Evolutionary conservation across 768 basidiomycete species (phyloP), one percentile per base, ranked within the genome.

Genomic region (Pleurotus citrinopileatus): DNA sequence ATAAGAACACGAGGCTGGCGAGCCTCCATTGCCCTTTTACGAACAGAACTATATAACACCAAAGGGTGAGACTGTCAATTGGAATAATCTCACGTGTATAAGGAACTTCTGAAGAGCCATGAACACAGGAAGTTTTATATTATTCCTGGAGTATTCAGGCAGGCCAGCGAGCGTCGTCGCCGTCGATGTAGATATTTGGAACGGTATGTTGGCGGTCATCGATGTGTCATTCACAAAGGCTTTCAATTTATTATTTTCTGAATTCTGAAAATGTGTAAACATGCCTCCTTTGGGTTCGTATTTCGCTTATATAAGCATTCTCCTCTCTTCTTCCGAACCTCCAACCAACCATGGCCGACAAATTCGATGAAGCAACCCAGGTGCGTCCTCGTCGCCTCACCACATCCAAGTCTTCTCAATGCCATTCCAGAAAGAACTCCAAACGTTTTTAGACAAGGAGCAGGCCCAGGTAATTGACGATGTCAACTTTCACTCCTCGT

Each of bases 351-450:
- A 81, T 81, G 77, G 67, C 76, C 51, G 82, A 73, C 53, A 78
- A 84, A 66, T 87, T 92, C 56, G 89, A 93, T 73, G 84, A 89
- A 54, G 77, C 83, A n/a, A 84, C 89, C 22, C 85, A 88, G 73
- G 90, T 87, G 48, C 52, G 71, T 59, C 4, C 36, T 36, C 43
- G 48, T 54, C 22, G n/a, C 34, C 55, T 46, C 25, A 55, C 12
- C 26, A 29, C 13, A 10, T 48, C 12, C 19, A 25, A 10, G 32
- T 19, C 12, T 23, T 15, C 29, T 36, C 28, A 44, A 22, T 48
- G 20, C 17, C 29, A 46, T 43, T 55, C 12, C 66, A 96, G 94
- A 90, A 87, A 74, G 94, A 97, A 68, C 81, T 97, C 38, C 71
- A 82, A 26, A 67, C 72, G 15, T 94, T 94, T 72, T 70, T 96